Evolutionary conservation across 306 rosid species (phyloP).

Genomic region (Coriaria nepalensis): DNA sequence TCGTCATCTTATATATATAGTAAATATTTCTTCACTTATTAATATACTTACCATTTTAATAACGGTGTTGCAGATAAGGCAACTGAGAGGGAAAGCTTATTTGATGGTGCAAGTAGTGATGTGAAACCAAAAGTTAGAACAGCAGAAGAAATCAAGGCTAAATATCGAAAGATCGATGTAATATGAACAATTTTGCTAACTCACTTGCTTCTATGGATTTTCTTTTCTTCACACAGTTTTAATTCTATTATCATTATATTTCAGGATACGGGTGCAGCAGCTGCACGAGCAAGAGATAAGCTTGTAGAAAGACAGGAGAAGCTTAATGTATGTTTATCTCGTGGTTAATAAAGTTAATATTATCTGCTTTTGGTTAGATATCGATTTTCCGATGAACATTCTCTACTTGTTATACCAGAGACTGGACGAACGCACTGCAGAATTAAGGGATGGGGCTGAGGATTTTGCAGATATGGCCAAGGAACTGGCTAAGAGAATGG

Average conservation of each 20-base stretch:
- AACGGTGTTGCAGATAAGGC: slow-evolving; percentile 36
- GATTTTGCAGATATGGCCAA: slow-evolving; percentile 72
- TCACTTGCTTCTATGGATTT: slow-evolving; percentile 10
- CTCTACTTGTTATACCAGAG: slow-evolving; percentile 24
- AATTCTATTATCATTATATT: slow-evolving; percentile 1
- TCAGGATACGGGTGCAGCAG: slow-evolving; percentile 69
- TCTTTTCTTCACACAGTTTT: slow-evolving; percentile 14
- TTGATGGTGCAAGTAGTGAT: slow-evolving; percentile 36
- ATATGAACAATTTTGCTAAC: neutral
- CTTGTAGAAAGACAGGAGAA: slow-evolving; percentile 63
- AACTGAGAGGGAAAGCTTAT: slow-evolving; percentile 43
- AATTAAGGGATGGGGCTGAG: slow-evolving; percentile 59
- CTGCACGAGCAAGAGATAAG: slow-evolving; percentile 66
- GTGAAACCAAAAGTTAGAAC: slow-evolving; percentile 51
- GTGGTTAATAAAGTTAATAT: neutral
- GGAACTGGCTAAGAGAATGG: slow-evolving; percentile 68
- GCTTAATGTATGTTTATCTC: slow-evolving; percentile 46
- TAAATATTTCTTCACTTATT: slow-evolving; percentile 2
- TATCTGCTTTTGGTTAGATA: neutral
- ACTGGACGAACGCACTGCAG: slow-evolving; percentile 49
- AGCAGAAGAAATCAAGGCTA: slow-evolving; percentile 77
- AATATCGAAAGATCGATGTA: slow-evolving; percentile 56
- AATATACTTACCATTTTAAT: slow-evolving; percentile 9
- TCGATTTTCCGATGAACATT: slow-evolving; percentile 3
- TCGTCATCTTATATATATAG: slow-evolving; percentile 14